Evolutionary conservation across 2,329 filamentous ascomycete species (phyloP).

Genomic region (Ilyonectria sp.): DNA sequence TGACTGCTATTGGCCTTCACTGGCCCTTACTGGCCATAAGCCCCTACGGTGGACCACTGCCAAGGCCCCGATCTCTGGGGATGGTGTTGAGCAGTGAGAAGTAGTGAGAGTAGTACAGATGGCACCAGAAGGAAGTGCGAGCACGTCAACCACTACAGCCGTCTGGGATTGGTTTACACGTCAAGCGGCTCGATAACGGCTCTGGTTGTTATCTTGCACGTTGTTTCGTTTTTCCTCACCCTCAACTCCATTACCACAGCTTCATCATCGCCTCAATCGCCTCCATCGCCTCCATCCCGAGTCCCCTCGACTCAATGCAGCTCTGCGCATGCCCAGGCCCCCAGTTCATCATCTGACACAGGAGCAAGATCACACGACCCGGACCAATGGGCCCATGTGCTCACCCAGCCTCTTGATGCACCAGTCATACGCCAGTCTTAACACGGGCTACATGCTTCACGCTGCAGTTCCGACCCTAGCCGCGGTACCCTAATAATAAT

Average conservation of each 20-base stretch:
- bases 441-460: neutral
- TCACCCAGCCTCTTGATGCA: conserved; percentile 8
- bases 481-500: neutral
- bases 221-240: neutral
- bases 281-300: neutral
- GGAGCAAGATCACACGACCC: neutral
- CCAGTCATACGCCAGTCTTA: neutral
- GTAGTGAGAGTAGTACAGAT: conserved; percentile 2
- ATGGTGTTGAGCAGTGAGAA: neutral
- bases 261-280: neutral
- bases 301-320: conserved; percentile 9
- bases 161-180: conserved; percentile 19
- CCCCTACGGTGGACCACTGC: neutral
- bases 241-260: neutral
- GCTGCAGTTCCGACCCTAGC: neutral
- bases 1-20: neutral
- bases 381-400: conserved; percentile 12
- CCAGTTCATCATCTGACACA: conserved; percentile 22
- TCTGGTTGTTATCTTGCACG: neutral
- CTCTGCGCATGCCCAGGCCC: neutral
- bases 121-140: conserved; percentile 27
- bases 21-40: neutral
- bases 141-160: conserved; percentile 23
- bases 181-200: conserved; percentile 2
- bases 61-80: neutral